A percentile compares a stretch with the other conserved stretches of the same genome.
Evolutionary conservation across 202 grass and related monocot species (phyloP).

Genomic region (Setaria italica): DNA sequence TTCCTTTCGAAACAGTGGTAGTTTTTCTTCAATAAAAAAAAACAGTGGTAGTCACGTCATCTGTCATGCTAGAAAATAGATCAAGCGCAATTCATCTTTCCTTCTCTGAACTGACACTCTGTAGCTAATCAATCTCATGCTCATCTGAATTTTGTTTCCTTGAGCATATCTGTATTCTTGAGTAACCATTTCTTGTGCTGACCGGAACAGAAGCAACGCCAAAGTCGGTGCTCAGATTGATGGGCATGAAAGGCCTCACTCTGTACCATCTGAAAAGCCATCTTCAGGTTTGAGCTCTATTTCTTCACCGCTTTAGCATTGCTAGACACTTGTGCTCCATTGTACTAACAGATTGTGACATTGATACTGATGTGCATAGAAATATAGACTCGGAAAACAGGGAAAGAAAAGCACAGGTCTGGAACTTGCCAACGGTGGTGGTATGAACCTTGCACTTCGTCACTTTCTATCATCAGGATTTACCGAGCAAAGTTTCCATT

Average conservation of each 20-base stretch:
- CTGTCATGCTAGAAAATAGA: neutral
- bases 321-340: neutral
- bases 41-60: neutral
- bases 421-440: slow-evolving; percentile 41
- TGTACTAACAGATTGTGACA: neutral
- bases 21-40: too few relatives aligned
- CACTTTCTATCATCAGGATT: slow-evolving; percentile 42
- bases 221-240: slow-evolving; percentile 84
- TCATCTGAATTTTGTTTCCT: neutral
- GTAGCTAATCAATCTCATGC: neutral
- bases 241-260: slow-evolving; percentile 85
- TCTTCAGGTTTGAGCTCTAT: slow-evolving; percentile 71
- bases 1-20: neutral
- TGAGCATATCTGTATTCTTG: neutral
- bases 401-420: slow-evolving; percentile 46
- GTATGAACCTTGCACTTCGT: slow-evolving; percentile 32
- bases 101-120: neutral
- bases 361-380: slow-evolving; percentile 48
- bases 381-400: slow-evolving; percentile 81
- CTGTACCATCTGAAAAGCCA: slow-evolving; percentile 95
- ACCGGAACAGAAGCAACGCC: slow-evolving; percentile 74
- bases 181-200: slow-evolving; percentile 25
- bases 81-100: neutral
- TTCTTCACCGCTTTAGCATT: neutral
- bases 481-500: neutral